Base-by-base conservation (phyloP, 192 early-diverging fungal genomes). In the Coemansia sp. region DNA sequence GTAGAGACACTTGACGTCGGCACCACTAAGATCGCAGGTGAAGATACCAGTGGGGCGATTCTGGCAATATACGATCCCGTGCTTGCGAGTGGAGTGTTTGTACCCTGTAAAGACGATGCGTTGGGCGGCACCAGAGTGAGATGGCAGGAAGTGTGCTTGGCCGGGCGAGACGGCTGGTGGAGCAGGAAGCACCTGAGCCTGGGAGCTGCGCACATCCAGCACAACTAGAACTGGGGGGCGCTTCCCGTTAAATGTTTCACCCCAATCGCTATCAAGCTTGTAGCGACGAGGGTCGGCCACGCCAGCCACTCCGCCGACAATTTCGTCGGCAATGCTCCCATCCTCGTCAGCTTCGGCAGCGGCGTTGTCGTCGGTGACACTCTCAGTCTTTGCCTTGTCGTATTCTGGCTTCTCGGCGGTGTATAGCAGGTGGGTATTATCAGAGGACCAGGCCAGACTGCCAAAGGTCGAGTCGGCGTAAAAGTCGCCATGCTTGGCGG, bases 401-500 rank as follows among this genome's bases (percentile, higher is more conserved):
- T 68, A 69, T 45, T 87, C 86, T 31, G 79, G 80, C 31, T 50
- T 56, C 77, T 94, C 91, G n/a, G 92, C 92, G 44, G 87, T 74
- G 64, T 94, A 94, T 17, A 87, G 85, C 27, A 91, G 39, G 9
- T 78, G 72, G 27, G 37, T 69, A 70, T 87, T 88, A 68, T 84
- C 76, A 27, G 60, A 59, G 6, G 90, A 87, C 88, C 91, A 90
- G 14, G 79, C 73, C 19, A 94, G 63, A 10, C 78, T 69, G 13
- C 91, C 90, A 75, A 91, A 89, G n/a, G 83, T 85, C 48, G 85
- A 71, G 68, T 93, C 91, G 11, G 73, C 67, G 62, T 92, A 94
- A 73, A 92, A 93, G 40, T 86, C 83, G 27, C 89, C 91, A 50
- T 94, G 92, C 33, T 61, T 48, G 40, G 82, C 73, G 7, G 89